Conservation (phyloP, 1,284 basidiomycete genomes). For the Ceratobasidium sp. region DNA sequence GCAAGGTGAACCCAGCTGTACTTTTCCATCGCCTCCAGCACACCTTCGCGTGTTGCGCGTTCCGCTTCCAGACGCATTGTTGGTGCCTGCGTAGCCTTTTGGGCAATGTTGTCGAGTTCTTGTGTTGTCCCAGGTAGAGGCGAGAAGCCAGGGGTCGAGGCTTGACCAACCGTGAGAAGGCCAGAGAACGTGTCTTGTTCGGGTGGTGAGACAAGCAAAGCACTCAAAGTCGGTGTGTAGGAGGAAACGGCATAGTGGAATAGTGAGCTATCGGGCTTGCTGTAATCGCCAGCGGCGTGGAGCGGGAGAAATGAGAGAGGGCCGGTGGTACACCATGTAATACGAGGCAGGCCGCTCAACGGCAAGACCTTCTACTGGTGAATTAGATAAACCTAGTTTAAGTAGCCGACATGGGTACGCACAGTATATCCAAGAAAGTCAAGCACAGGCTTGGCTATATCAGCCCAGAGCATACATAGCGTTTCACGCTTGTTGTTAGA, state of each 20-base stretch:
- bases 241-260: constrained; percentile 8
- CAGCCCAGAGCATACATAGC: neutral
- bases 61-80: neutral
- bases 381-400: neutral
- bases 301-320: constrained; percentile 7
- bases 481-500: neutral
- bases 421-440: neutral
- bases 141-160: neutral
- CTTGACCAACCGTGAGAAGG: neutral
- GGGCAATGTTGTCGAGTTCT: neutral
- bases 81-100: too few relatives aligned
- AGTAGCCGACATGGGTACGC: neutral
- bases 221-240: constrained; percentile 18
- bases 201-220: neutral
- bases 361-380: neutral
- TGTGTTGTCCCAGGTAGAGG: neutral
- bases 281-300: constrained; percentile 18
- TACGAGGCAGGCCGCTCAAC: neutral
- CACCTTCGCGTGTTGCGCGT: neutral
- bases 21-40: constrained; percentile 13
- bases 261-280: neutral
- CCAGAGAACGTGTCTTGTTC: neutral
- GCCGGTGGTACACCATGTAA: constrained; percentile 31
- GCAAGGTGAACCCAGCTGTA: constrained; percentile 34
- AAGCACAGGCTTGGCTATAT: neutral